These are phyloP conservation scores for Termitomyces sp. DNA, from an alignment of 768 basidiomycete genomes.

Conservation along the genomic window DNA sequence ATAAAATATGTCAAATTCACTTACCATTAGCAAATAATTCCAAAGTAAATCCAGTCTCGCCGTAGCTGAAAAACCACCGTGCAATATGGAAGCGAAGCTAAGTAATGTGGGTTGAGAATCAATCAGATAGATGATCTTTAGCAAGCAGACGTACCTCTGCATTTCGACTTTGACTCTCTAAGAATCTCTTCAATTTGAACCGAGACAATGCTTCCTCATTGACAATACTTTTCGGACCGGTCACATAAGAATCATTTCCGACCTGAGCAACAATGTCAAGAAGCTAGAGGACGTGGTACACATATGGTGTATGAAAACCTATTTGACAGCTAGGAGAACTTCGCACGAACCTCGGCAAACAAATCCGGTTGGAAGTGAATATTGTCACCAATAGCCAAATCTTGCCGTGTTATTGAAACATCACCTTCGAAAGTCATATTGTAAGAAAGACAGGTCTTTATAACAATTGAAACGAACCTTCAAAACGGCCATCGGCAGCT, in stretches of 20 bases:
- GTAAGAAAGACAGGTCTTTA: not conserved
- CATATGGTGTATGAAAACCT: no score
- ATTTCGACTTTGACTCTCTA: constrained; percentile 3
- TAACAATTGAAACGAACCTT: constrained; percentile 2
- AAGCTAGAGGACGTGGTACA: not conserved
- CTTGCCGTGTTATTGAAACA: constrained; percentile 16
- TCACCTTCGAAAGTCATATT: constrained; percentile 3
- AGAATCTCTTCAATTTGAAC: constrained; percentile 10
- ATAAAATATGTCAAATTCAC: no score
- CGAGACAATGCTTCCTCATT: constrained; percentile 2
- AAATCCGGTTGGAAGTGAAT: constrained; percentile 1
- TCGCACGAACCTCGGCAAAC: not conserved
- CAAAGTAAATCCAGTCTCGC: constrained; percentile 13
- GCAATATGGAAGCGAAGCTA: constrained; percentile 14
- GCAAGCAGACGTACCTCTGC: no score
- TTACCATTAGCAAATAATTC: constrained; percentile 13
- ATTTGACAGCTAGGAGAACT: not conserved
- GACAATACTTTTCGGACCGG: constrained; percentile 10
- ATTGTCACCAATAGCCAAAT: constrained; percentile 12
- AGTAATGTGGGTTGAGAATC: no score
- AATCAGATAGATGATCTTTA: not conserved
- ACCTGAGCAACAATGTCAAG: constrained; percentile 4
- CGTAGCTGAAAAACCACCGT: constrained; percentile 11
- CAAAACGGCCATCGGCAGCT: constrained; percentile 11
- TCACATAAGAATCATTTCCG: constrained; percentile 10